A percentile compares a stretch with the other conserved stretches of the same genome.
Conservation (phyloP, 2,329 filamentous ascomycete genomes). For the Chaetomium globosum region DNA sequence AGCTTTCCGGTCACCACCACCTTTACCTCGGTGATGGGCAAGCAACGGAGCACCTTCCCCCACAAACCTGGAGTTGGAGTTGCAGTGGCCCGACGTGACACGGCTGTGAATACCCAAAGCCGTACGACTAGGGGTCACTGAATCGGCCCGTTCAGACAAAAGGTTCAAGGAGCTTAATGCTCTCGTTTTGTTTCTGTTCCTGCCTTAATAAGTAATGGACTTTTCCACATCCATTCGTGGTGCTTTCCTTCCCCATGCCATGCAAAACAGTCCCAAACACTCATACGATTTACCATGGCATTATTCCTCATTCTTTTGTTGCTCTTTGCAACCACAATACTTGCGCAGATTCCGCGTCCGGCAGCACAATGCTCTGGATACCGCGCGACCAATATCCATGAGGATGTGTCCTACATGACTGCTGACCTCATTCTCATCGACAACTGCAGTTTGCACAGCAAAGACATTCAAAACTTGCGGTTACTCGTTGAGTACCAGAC, state of each 20-base stretch:
- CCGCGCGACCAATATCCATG: conserved; percentile 61
- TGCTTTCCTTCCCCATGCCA: background rate
- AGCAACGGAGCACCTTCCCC: background rate
- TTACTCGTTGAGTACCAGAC: conserved; percentile 43
- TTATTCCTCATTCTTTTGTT: background rate
- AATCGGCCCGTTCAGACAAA: background rate
- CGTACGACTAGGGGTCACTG: background rate
- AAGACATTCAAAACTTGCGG: conserved; percentile 60
- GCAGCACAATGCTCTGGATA: conserved; percentile 65
- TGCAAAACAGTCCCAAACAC: background rate
- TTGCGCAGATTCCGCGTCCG: background rate
- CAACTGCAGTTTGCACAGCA: conserved; percentile 75
- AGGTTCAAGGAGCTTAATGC: background rate
- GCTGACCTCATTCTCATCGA: conserved; percentile 68
- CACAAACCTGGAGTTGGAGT: background rate
- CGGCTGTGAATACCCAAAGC: background rate
- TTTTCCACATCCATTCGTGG: background rate
- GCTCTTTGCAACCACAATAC: background rate
- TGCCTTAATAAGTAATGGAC: background rate
- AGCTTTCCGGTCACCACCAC: background rate
- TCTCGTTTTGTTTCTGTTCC: background rate
- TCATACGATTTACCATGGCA: background rate
- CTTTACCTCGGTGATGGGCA: background rate
- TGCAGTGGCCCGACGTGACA: background rate
- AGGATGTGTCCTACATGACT: conserved; percentile 58